Conservation (phyloP, 257 asterid species). For the Coffea canephora region DNA sequence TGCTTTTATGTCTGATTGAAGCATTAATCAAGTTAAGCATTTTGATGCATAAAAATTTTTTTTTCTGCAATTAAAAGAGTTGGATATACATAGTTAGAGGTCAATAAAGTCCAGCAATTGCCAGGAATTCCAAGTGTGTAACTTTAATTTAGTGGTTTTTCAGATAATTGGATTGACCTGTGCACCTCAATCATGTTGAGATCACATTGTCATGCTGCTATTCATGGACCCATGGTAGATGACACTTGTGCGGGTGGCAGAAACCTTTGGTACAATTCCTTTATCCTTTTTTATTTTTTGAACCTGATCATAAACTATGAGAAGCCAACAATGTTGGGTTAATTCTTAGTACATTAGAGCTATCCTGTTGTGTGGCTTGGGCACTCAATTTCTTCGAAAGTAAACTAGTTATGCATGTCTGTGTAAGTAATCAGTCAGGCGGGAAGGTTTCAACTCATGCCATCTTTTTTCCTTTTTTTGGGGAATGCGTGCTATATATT, state of each 20-base stretch:
- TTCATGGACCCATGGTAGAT: neutral
- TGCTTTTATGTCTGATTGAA: too few species aligned
- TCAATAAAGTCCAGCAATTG: too few species aligned
- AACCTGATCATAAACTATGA: neutral
- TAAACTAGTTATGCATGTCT: neutral
- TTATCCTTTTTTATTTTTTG: neutral
- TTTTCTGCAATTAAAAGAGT: too few species aligned
- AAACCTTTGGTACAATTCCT: conserved; percentile 5
- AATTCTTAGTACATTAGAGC: neutral
- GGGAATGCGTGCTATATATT: too few species aligned
- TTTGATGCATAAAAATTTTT: too few species aligned
- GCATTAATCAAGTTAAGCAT: too few species aligned
- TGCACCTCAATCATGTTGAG: neutral
- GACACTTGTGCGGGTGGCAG: neutral
- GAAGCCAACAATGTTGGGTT: neutral
- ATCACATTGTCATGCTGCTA: neutral
- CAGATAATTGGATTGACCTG: neutral
- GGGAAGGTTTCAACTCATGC: neutral
- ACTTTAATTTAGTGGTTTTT: too few species aligned
- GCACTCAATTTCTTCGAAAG: neutral
- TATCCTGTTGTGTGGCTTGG: neutral
- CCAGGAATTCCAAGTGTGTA: too few species aligned
- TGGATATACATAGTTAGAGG: too few species aligned
- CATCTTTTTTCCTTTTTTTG: too few species aligned
- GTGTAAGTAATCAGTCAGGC: neutral